Conservation (phyloP, 1,139 yeast genomes). For the Geotrichum citri-aurantii region DNA sequence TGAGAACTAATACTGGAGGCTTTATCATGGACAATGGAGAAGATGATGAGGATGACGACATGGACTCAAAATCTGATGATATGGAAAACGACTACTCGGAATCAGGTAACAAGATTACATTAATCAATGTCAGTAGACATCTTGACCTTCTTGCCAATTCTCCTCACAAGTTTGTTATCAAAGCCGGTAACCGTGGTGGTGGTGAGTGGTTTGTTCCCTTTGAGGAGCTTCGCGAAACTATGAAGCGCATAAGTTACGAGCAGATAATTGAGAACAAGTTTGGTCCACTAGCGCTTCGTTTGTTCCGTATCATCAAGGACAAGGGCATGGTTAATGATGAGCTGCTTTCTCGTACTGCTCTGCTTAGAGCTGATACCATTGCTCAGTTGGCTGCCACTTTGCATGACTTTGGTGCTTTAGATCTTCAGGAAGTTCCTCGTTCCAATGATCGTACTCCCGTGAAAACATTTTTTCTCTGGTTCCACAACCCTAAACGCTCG, state of each 20-base stretch:
- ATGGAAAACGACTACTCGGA: conserved; percentile 23
- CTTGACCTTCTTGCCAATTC: conserved; percentile 36
- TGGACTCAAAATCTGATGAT: conserved; percentile 20
- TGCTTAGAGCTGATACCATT: conserved; percentile 71
- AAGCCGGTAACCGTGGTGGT: conserved; percentile 34
- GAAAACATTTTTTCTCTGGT: conserved; percentile 76
- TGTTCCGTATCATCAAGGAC: conserved; percentile 61
- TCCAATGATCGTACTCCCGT: conserved; percentile 90
- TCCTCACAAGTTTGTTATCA: conserved; percentile 31
- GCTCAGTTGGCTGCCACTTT: conserved; percentile 43
- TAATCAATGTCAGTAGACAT: conserved; percentile 40
- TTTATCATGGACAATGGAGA: conserved; percentile 24
- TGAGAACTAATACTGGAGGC: conserved; percentile 16
- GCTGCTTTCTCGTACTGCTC: conserved; percentile 65
- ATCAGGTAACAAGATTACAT: conserved; percentile 15
- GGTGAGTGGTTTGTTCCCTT: conserved; percentile 43
- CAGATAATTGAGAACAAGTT: conserved; percentile 45
- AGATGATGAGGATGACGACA: conserved; percentile 24
- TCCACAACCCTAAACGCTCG: conserved; percentile 55
- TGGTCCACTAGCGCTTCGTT: conserved; percentile 51
- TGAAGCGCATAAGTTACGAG: conserved; percentile 57
- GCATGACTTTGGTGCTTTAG: conserved; percentile 39
- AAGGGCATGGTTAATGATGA: conserved; percentile 79
- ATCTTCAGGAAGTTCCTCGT: conserved; percentile 81
- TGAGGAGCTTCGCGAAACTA: conserved; percentile 29